Evolutionary conservation across 176 grass and related monocot species (phyloP).

Genomic region (Oryza meyeriana): DNA sequence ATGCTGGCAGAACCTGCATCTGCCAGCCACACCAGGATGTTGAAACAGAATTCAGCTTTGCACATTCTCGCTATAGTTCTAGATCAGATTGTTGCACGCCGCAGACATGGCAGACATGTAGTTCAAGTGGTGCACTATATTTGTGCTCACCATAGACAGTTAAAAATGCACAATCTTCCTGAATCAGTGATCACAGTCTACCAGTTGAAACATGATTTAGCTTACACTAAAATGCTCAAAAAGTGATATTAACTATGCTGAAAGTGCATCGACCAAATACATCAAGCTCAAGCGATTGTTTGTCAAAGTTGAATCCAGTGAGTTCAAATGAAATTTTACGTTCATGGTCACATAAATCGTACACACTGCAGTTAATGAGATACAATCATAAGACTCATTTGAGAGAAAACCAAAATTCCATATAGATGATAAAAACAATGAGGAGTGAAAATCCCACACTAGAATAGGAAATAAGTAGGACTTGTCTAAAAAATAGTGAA

Average conservation of each 20-base stretch:
- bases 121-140: background rate
- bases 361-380: background rate
- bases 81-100: background rate
- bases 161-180: background rate
- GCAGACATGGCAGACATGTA: background rate
- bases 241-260: background rate
- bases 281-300: background rate
- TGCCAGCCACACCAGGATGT: background rate
- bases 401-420: background rate
- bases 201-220: background rate
- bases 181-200: background rate
- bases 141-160: background rate
- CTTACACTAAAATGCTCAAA: background rate
- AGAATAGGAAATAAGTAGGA: background rate
- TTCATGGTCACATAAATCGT: constrained; percentile 5
- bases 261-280: background rate
- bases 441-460: background rate
- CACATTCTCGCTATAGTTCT: background rate
- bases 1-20: background rate
- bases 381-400: background rate
- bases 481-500: background rate
- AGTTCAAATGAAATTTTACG: background rate
- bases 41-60: background rate
- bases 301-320: background rate
- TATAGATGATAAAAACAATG: background rate